Percentiles rank a stretch among this genome's conserved stretches.
phyloP scores from a whole-genome alignment of 1,139 yeast species.

The Geotrichum reessii region DNA sequence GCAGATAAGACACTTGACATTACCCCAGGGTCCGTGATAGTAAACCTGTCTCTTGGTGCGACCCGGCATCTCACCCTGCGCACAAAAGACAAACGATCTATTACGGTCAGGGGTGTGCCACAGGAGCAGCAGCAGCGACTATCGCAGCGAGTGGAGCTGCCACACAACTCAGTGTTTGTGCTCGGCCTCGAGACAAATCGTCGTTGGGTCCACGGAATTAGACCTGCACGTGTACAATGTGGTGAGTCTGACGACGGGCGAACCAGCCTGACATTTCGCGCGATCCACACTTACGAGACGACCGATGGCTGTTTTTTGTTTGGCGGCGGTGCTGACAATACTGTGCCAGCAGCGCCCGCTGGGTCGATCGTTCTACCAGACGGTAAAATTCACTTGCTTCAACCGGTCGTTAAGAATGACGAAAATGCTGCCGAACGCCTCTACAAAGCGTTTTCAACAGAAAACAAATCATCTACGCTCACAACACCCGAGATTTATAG shows the following conservation, averaged over 20 bases:
- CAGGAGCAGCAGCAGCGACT: not conserved
- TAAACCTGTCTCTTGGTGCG: conserved; percentile 22
- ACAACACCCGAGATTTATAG: conserved; percentile 7
- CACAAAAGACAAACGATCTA: conserved; percentile 11
- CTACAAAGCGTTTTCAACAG: conserved; percentile 13
- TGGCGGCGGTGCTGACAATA: conserved; percentile 20
- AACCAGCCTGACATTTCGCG: conserved; percentile 23
- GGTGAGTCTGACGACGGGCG: conserved; percentile 18
- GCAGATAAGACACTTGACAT: conserved; percentile 25
- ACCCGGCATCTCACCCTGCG: conserved; percentile 21
- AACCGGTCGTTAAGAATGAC: not conserved
- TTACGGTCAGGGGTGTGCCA: not conserved
- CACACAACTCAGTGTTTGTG: conserved; percentile 22
- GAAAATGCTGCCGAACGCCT: not conserved
- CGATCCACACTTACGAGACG: conserved; percentile 20
- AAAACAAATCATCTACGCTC: conserved; percentile 4
- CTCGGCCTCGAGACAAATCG: conserved; percentile 21
- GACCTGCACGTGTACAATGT: conserved; percentile 16
- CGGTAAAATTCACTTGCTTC: not conserved
- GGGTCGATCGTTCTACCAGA: not conserved
- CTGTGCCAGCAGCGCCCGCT: not conserved
- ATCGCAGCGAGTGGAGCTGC: conserved; percentile 13
- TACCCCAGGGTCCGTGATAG: conserved; percentile 22
- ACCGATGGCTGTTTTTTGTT: conserved; percentile 15
- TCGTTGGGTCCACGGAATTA: conserved; percentile 24